Base-by-base conservation (phyloP, 2,329 filamentous ascomycete species). In the Cladophialophora bantiana region DNA sequence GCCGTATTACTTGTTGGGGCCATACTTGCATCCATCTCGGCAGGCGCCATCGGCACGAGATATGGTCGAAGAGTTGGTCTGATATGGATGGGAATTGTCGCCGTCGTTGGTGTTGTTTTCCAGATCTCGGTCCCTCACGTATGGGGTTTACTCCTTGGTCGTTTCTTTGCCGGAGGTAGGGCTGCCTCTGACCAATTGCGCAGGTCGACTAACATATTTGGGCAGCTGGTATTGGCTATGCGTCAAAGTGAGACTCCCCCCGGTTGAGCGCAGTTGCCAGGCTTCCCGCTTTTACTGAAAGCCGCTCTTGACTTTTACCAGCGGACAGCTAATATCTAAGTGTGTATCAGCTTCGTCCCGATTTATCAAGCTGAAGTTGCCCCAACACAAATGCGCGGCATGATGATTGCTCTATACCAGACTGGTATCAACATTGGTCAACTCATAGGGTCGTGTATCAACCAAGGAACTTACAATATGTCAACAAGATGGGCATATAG, bases 11-110 rank as follows among this genome's bases (percentile, higher is more conserved):
- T 60, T 18, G 45, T 45, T 12, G 58, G 58, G 0, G 32, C 31
- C 32, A 48, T 50, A 26, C 13, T 60, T 31, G 58, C 58, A 20
- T 35, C 31, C n/a, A 36, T 52, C 26, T 60, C 45, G 20, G 58
- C 38, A 52, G 58, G 58, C 7, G 13, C 36, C 9, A 60, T 60
- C n/a, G 58, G 58, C 15, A 26, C 58, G 13, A 60, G 15, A 34
- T 60, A 60, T 60, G 58, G 58, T 15, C 58, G 58, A 42, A 38
- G 58, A 52, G 45, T 62, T 52, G 59, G 59, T 52, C 59, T 62
- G 32, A 36, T 52, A 18, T 53, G 42, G 40, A 52, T 35, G 31
- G 59, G 42, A 15, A 1, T 53, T 10, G 32, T 62, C 45, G 32
- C 59, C 15, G 15, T 62, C 26, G 52, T 62, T 18, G 59, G 45